A percentile compares a stretch with the other conserved stretches of the same genome.
Conservation (phyloP, 2,329 filamentous ascomycete genomes). For the Cadophora malorum region DNA sequence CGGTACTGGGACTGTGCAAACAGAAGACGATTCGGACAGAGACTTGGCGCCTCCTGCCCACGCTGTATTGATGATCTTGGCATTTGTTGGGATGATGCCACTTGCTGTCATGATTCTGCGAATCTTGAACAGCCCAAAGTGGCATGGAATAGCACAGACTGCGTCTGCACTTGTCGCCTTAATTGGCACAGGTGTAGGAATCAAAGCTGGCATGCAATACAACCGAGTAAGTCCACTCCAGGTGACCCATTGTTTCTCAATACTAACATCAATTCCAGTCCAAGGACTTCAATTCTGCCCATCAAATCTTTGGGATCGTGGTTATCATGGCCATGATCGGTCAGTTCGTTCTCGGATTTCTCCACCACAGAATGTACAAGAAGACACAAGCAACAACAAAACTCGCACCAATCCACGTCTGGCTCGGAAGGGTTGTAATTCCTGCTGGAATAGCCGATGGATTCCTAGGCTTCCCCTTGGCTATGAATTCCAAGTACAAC, state of each 20-base stretch:
- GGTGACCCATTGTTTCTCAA: neutral
- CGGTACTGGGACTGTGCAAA: slow-evolving; percentile 49
- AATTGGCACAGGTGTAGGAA: slow-evolving; percentile 57
- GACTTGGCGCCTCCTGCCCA: slow-evolving; percentile 45
- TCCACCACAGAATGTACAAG: slow-evolving; percentile 62
- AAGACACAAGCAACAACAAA: slow-evolving; percentile 56
- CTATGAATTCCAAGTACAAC: slow-evolving; percentile 55
- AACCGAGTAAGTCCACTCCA: slow-evolving; percentile 59
- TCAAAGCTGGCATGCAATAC: slow-evolving; percentile 56
- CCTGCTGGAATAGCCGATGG: slow-evolving; percentile 61
- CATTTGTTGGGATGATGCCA: slow-evolving; percentile 62
- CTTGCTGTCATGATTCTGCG: slow-evolving; percentile 60
- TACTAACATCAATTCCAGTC: slow-evolving; percentile 49
- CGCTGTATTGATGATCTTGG: slow-evolving; percentile 59
- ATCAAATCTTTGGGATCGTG: slow-evolving; percentile 65
- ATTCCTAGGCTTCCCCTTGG: slow-evolving; percentile 65
- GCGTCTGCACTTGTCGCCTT: slow-evolving; percentile 56
- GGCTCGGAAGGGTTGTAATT: slow-evolving; percentile 62
- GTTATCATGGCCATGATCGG: slow-evolving; percentile 57
- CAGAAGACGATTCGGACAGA: slow-evolving; percentile 43
- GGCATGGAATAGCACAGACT: slow-evolving; percentile 61
- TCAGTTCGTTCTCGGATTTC: slow-evolving; percentile 60
- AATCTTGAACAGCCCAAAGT: slow-evolving; percentile 57
- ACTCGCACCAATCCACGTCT: slow-evolving; percentile 60
- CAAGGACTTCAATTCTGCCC: slow-evolving; percentile 57